Percentiles rank a stretch among this genome's conserved stretches.
These are phyloP conservation scores for Dinochytrium kinnereticum DNA, from an alignment of 371 early-diverging fungal species.

Conservation along the genomic window DNA sequence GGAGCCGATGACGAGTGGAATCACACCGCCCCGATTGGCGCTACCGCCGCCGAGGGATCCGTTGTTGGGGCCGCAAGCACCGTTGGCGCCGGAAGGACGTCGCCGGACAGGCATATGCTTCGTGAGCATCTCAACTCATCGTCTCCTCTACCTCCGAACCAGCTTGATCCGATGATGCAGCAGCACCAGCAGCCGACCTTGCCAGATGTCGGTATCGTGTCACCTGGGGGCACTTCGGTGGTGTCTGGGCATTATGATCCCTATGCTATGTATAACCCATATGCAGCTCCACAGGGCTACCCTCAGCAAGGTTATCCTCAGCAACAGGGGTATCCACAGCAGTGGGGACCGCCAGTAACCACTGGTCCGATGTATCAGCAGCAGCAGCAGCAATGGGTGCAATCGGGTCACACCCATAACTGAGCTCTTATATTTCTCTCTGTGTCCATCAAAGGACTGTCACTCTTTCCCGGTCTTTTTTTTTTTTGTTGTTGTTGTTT, in stretches of 20 bases:
- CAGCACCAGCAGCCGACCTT: slow-evolving; percentile 10
- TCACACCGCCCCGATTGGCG: not conserved
- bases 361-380: not conserved
- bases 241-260: not conserved
- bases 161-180: not conserved
- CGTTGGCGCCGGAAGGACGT: not conserved
- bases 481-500: too few relatives aligned
- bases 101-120: slow-evolving; percentile 3
- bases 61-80: not conserved
- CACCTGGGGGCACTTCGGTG: not conserved
- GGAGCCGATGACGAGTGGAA: slow-evolving; percentile 16
- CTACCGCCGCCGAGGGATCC: not conserved
- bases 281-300: not conserved
- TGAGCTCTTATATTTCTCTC: not conserved
- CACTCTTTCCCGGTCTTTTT: too few relatives aligned
- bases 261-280: not conserved
- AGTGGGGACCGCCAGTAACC: not conserved
- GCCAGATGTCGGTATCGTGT: not conserved
- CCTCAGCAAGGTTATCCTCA: not conserved
- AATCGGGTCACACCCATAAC: not conserved
- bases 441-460: too few relatives aligned
- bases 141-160: not conserved
- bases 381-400: not conserved
- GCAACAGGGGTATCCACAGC: not conserved
- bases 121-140: not conserved